A percentile compares a stretch with the other conserved stretches of the same genome.
phyloP scores from a whole-genome alignment of 768 basidiomycete species.

The Tremella mesenterica region DNA sequence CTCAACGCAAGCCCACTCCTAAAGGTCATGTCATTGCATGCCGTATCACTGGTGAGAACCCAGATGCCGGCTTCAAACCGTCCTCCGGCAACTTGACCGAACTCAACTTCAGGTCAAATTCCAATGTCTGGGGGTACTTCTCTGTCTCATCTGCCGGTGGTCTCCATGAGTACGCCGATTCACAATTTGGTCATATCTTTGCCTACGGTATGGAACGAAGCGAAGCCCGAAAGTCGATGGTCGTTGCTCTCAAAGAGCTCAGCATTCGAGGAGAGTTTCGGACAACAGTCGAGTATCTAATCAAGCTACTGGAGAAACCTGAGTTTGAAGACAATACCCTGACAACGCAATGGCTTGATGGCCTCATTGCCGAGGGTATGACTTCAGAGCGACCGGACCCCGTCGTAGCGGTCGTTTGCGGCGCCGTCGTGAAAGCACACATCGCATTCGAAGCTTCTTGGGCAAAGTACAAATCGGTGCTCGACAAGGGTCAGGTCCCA shows the following conservation, averaged over 20 bases:
- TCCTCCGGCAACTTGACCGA: slow-evolving; percentile 95
- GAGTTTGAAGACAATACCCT: slow-evolving; percentile 96
- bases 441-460: slow-evolving; percentile 81
- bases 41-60: slow-evolving; percentile 98
- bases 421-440: slow-evolving; percentile 90
- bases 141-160: slow-evolving; percentile 92
- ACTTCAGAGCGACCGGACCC: slow-evolving; percentile 93
- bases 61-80: slow-evolving; percentile 98
- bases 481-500: slow-evolving; percentile 97
- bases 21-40: slow-evolving; percentile 99
- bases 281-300: slow-evolving; percentile 97
- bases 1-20: slow-evolving; percentile 88
- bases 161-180: slow-evolving; percentile 97
- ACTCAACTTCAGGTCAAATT: slow-evolving; percentile 97
- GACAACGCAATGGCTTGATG: slow-evolving; percentile 97
- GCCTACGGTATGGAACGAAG: slow-evolving; percentile 93
- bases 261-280: slow-evolving; percentile 98
- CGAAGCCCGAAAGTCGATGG: slow-evolving; percentile 98
- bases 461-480: slow-evolving; percentile 83
- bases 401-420: slow-evolving; percentile 87
- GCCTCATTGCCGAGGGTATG: slow-evolving; percentile 89
- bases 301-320: slow-evolving; percentile 90
- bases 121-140: slow-evolving; percentile 99
- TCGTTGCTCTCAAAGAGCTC: slow-evolving; percentile 93
- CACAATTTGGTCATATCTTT: slow-evolving; percentile 98